These are phyloP conservation scores for Aegilops speltoides DNA, from an alignment of 176 grass and related monocot species.

Conservation along the genomic window DNA sequence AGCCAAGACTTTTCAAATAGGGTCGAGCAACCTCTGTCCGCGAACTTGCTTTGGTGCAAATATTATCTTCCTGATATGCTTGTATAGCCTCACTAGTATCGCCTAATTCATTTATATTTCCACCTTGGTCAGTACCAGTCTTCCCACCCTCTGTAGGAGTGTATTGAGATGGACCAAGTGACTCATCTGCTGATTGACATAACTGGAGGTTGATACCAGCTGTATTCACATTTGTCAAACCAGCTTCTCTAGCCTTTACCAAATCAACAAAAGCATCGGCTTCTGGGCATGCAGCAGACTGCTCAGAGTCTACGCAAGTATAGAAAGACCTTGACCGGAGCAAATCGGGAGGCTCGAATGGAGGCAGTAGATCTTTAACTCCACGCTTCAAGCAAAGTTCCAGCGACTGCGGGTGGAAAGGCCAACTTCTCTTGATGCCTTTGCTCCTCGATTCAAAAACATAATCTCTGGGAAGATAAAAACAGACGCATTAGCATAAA, in stretches of 20 bases:
- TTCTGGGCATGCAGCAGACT: constrained; percentile 27
- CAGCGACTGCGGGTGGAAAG: constrained; percentile 61
- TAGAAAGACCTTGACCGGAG: constrained; percentile 44
- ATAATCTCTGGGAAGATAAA: constrained; percentile 72
- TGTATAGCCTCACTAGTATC: constrained; percentile 31
- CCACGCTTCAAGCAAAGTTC: constrained; percentile 77
- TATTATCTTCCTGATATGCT: constrained; percentile 45
- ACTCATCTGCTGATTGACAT: constrained; percentile 29
- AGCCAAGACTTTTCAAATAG: constrained; percentile 40
- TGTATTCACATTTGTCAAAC: constrained; percentile 19
- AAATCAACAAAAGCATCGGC: constrained; percentile 13
- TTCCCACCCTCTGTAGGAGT: constrained; percentile 43
- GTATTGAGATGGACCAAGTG: constrained; percentile 20
- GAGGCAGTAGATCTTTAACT: constrained; percentile 70
- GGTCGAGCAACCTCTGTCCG: constrained; percentile 28
- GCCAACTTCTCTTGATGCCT: constrained; percentile 70
- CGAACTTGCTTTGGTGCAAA: constrained; percentile 39
- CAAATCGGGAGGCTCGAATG: constrained; percentile 79
- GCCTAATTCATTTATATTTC: constrained; percentile 21
- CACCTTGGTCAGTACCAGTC: constrained; percentile 30
- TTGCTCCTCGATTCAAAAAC: constrained; percentile 79
- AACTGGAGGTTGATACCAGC: constrained; percentile 35
- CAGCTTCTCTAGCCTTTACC: constrained; percentile 41
- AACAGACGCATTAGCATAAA: constrained; percentile 43
- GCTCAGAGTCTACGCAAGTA: constrained; percentile 30